These are phyloP conservation scores for Phellopilus nigrolimitatus DNA, from an alignment of 1,284 basidiomycete species.

Conservation along the genomic window DNA sequence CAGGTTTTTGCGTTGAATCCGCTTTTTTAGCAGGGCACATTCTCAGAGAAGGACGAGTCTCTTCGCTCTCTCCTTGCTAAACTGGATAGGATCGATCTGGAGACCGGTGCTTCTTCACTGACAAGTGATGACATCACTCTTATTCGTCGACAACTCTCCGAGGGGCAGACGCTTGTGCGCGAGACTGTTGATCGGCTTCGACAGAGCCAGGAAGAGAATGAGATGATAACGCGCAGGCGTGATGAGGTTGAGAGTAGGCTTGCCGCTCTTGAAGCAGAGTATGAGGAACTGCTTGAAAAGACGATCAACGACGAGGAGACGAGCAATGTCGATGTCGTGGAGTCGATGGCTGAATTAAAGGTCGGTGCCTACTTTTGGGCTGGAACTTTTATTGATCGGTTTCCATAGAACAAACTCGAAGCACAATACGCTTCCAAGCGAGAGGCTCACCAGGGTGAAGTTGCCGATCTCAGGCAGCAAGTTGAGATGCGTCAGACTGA, in stretches of 20 bases:
- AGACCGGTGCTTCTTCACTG: constrained; percentile 49
- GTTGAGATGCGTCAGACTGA: constrained; percentile 86
- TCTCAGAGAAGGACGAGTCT: constrained; percentile 93
- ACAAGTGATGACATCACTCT: constrained; percentile 75
- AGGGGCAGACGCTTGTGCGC: constrained; percentile 81
- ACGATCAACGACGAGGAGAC: constrained; percentile 81
- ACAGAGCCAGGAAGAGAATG: constrained; percentile 89
- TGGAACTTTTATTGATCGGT: constrained; percentile 19
- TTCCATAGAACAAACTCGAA: constrained; percentile 81
- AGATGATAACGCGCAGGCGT: constrained; percentile 76
- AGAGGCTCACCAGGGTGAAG: constrained; percentile 84
- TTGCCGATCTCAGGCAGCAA: constrained; percentile 87
- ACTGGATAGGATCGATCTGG: constrained; percentile 71
- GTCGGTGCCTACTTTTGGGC: constrained; percentile 38
- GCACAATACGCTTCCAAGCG: constrained; percentile 90
- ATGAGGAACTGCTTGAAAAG: constrained; percentile 93
- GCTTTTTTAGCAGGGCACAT: constrained; percentile 66
- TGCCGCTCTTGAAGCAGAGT: constrained; percentile 82
- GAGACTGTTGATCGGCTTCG: constrained; percentile 89
- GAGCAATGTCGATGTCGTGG: constrained; percentile 72
- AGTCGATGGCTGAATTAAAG: constrained; percentile 88
- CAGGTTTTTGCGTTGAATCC: constrained; percentile 1
- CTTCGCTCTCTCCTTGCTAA: constrained; percentile 80
- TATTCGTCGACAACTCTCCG: constrained; percentile 83
- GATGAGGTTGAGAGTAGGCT: constrained; percentile 88